Evolutionary conservation across 495 filamentous ascomycete genomes (phyloP), one percentile per base, ranked within the genome.

Genomic region (Penicillium paradoxum): DNA sequence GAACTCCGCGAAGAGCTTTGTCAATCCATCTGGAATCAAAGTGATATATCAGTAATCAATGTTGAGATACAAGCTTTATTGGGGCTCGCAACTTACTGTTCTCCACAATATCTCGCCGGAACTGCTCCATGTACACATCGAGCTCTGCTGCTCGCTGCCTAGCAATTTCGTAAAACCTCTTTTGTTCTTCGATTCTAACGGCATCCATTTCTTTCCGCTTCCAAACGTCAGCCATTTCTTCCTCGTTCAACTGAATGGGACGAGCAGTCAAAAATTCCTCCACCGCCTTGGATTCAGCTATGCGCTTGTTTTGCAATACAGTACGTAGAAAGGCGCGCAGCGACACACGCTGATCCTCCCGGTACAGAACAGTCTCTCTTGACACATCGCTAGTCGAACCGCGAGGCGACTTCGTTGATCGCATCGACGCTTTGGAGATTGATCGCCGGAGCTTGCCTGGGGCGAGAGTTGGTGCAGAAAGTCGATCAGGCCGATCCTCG

Each of bases 61-160:
- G 25, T 6, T 11, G 29, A 32, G 10, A 32, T 37, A 15, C 9
- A 34, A 5, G 19, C 19, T 3, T 3, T 32, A 6, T 17, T 39
- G 9, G 13, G 10, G 14, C 18, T 19, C 13, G 11, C 42, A 15
- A 78, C 86, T 65, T 79, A 92, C 84, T 93, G 71, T 73, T 74
- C 66, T 90, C 86, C 25, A 90, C 85, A 61, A 90, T 85, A 56
- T 87, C 84, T 45, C 83, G 71, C 38, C 86, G 73, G 66, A 90
- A 90, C 32, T 79, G 81, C 71, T 98, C 93, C 93, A 98, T 98
- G 64, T 97, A 97, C 7, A 95, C 87, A 72, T 98, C 95, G 43
- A 98, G 70, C 61, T 97, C 95, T 3, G 86, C 84, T 13, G 93
- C 93, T 45, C 93, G 86, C 66, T 90, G 83, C 54, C 90, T 75